Conservation (phyloP, 331 rosid species). For the Malus hybrid region DNA sequence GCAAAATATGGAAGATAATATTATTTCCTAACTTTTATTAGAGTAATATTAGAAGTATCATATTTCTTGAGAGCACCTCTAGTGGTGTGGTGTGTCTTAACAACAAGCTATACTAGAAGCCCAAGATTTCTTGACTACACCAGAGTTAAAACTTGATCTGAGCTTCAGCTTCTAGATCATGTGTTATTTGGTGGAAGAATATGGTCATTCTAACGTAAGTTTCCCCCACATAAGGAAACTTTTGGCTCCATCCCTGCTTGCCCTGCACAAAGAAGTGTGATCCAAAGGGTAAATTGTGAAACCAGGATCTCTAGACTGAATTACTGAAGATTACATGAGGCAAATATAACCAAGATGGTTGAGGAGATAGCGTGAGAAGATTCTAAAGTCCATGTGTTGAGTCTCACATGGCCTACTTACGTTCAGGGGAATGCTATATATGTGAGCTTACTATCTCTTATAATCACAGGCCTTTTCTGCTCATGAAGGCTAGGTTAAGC, state of each 20-base stretch:
- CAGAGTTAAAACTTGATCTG: not conserved
- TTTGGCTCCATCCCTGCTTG: not conserved
- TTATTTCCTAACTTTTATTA: not conserved
- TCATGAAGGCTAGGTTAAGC: not conserved
- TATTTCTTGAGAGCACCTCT: not conserved
- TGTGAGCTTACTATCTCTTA: not conserved
- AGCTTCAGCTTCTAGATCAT: not conserved
- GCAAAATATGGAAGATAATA: not conserved
- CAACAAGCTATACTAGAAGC: not conserved
- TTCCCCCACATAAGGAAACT: not conserved
- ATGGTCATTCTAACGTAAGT: not conserved
- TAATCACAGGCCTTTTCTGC: not conserved
- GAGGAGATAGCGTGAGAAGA: not conserved
- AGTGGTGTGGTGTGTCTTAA: not conserved
- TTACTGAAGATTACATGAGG: not conserved
- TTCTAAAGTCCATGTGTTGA: not conserved
- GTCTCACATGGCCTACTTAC: not conserved
- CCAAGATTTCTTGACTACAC: not conserved
- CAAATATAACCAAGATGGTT: not conserved
- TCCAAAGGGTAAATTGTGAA: not conserved
- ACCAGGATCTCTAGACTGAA: not conserved
- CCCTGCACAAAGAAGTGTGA: not conserved
- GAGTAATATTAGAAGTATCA: not conserved
- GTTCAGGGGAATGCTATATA: not conserved
- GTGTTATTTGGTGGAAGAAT: not conserved